A percentile compares a stretch with the other conserved stretches of the same genome.
These are phyloP conservation scores for Russula emetica DNA, from an alignment of 768 basidiomycete genomes.

Conservation along the genomic window DNA sequence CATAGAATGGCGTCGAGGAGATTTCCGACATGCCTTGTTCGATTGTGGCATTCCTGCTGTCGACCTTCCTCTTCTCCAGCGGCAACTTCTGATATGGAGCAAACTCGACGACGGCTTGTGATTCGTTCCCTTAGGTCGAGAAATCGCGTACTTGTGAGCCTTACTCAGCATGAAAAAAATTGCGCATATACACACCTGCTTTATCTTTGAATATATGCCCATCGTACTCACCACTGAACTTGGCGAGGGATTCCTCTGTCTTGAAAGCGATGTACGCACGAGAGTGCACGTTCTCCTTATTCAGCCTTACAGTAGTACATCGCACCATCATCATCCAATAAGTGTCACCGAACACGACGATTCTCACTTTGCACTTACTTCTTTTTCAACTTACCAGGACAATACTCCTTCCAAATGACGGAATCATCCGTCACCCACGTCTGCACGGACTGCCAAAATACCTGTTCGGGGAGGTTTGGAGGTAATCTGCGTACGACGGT, in stretches of 20 bases:
- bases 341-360: not conserved
- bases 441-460: slow-evolving; percentile 92
- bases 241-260: slow-evolving; percentile 61
- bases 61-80: slow-evolving; percentile 66
- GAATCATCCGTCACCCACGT: slow-evolving; percentile 79
- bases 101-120: slow-evolving; percentile 86
- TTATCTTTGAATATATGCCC: slow-evolving; percentile 92
- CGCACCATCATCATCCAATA: not conserved
- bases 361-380: slow-evolving; percentile 43
- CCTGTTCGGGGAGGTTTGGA: slow-evolving; percentile 83
- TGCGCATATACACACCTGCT: slow-evolving; percentile 53
- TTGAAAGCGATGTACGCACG: slow-evolving; percentile 92
- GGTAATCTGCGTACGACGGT: slow-evolving; percentile 84
- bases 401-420: slow-evolving; percentile 59
- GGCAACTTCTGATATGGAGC: slow-evolving; percentile 90
- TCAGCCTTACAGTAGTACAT: slow-evolving; percentile 47
- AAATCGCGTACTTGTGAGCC: not conserved
- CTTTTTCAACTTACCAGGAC: slow-evolving; percentile 64
- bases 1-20: not conserved
- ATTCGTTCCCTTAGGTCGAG: slow-evolving; percentile 66
- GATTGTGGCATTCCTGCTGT: slow-evolving; percentile 81
- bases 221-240: slow-evolving; percentile 81
- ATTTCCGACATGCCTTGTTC: slow-evolving; percentile 60
- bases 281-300: slow-evolving; percentile 81
- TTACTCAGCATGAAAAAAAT: not conserved